Evolutionary conservation across 352 stramenopile genomes (phyloP), one percentile per base, ranked within the genome.

Genomic region (Hyaloperonospora brassicae): DNA sequence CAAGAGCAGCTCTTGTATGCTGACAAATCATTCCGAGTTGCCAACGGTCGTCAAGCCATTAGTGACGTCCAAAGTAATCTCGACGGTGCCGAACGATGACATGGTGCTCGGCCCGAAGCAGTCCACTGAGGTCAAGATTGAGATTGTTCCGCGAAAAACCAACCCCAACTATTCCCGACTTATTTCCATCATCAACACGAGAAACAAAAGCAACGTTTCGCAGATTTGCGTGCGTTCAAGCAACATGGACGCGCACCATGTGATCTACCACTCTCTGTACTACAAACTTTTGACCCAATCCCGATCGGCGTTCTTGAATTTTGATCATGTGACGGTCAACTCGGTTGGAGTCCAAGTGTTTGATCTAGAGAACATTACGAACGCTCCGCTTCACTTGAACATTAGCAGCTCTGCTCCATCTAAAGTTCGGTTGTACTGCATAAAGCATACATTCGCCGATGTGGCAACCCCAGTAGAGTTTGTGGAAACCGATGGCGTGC

Each of bases 201-300:
- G 86, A 56, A 95, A 95, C 63, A 89, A 90, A 53, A 72, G 64
- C 53, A 95, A 95, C 42, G 76, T 87, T 17, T 70, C 84, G 14
- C 80, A 93, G 57, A 84, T 95, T 24, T 93, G 84, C 36, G 84
- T 95, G 8, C 81, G 84, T 8, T 94, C 83, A 10, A 93, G 84
- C 70, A 95, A 95, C 59, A 95, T 95, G 85, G 85, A 95, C 45
- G 84, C 85, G 1, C 83, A 95, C 47, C 84, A 94, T 53, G 85
- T 95, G 27, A 95, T 95, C 50, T 95, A 95, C 52, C 85, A 95
- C 52, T 95, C 85, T 30, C 62, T 93, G 31, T 95, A 93, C 55
- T 95, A 95, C 79, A 93, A 91, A 49, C 66, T 95, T 22, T 51
- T 93, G 51, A 95, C 85, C 17, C 82, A 80, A 39, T 89, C 81